A percentile compares a stretch with the other conserved stretches of the same genome.
Conservation (phyloP, 1,139 yeast species). For the Yamadazyma atlantica region DNA sequence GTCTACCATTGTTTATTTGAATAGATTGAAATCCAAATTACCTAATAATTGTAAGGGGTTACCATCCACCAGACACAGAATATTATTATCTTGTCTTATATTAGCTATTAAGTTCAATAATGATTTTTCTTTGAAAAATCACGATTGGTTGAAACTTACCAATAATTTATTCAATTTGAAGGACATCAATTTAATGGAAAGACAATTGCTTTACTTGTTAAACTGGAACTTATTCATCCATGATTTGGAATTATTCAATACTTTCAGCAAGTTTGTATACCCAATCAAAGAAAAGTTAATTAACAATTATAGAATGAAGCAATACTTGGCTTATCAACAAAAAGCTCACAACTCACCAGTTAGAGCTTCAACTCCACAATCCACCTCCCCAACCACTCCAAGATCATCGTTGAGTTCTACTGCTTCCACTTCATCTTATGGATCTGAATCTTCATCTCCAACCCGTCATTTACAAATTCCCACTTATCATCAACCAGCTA, state of each 20-base stretch:
- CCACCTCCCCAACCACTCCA: slow-evolving; percentile 8
- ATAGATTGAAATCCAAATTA: slow-evolving; percentile 55
- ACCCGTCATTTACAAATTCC: not conserved
- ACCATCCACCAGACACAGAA: slow-evolving; percentile 77
- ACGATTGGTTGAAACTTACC: slow-evolving; percentile 76
- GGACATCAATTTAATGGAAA: slow-evolving; percentile 78
- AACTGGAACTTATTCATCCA: slow-evolving; percentile 68
- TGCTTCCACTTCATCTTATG: slow-evolving; percentile 3
- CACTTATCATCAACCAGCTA: not conserved
- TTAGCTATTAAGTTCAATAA: slow-evolving; percentile 73
- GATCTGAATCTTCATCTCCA: slow-evolving; percentile 1
- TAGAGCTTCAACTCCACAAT: not conserved
- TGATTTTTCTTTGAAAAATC: slow-evolving; percentile 74
- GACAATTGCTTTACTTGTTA: slow-evolving; percentile 65
- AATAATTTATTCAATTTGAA: slow-evolving; percentile 67
- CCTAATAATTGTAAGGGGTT: slow-evolving; percentile 74
- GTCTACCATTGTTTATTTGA: slow-evolving; percentile 68
- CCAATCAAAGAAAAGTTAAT: slow-evolving; percentile 63
- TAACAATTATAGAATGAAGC: slow-evolving; percentile 38
- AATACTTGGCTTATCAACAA: slow-evolving; percentile 28
- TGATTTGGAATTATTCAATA: slow-evolving; percentile 51
- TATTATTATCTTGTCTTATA: slow-evolving; percentile 70
- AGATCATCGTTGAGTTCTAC: slow-evolving; percentile 5
- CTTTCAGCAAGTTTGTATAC: slow-evolving; percentile 52
- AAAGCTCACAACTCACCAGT: slow-evolving; percentile 8